Base-by-base conservation (phyloP, 176 grass and related monocot genomes). In the Avena insularis region DNA sequence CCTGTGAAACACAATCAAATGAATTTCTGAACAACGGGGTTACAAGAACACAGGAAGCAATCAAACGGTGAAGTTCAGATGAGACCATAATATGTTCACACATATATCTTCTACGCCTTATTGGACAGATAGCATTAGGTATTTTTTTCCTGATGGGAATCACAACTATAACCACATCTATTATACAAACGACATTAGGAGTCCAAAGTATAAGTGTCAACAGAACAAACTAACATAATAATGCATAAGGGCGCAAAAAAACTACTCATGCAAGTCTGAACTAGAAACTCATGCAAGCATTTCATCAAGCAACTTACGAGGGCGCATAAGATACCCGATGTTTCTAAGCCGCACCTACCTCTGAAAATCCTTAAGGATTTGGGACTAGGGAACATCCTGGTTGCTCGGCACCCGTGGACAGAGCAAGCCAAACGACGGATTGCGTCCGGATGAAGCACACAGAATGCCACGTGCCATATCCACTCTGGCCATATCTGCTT, bases 1-100 rank as follows among this genome's bases (percentile, higher is more conserved):
- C 91, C 93, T 95, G 90, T 55, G 58, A 85, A 77, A 66, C 29
- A 51, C 12, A n/a, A 50, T 0, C 43, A 84, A 64, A 76, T 51
- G 12, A 55, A 54, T 19, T 61, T 76, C 27, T 49, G 16, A 63
- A 50, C 45, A 75, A 84, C 23, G 33, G 66, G 7, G 12, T 47
- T 19, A 49, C 21, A 2, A 31, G n/a, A 12, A 49, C 6, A 48
- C 19, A 17, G 50, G 16, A 76, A 21, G 25, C 38, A 13, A 64
- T 76, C 6, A 63, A 20, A 64, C 10, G 15, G 11, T 15, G 23
- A 1, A 11, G 57, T 47, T 47, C 3, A 33, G 55, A 47, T 84
- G 16, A 50, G 21, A 19, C 33, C 4, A 55, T 19, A 82, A 15
- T 15, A 35, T 8, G 47, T 33, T 49, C 17, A n/a, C 75, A 8